Evolutionary conservation across 179 eudicot genomes (phyloP).

Genomic region (Beta corolliflora): DNA sequence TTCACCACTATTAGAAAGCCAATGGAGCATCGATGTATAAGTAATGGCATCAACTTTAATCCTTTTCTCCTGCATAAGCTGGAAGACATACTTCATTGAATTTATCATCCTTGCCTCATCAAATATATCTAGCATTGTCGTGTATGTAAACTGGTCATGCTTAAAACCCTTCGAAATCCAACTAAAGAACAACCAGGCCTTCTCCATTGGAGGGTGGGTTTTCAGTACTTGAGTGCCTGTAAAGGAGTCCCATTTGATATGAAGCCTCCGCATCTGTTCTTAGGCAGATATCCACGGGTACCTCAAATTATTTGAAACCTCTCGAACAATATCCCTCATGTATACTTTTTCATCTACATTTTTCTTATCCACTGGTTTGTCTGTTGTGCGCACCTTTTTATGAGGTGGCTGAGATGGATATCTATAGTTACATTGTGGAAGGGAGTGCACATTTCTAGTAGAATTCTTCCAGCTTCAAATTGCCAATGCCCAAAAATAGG

Average conservation of each 20-base stretch:
- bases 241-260: slow-evolving; percentile 76
- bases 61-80: slow-evolving; percentile 77
- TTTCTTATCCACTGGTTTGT: slow-evolving; percentile 28
- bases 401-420: slow-evolving; percentile 25
- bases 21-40: slow-evolving; percentile 71
- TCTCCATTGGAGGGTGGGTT: slow-evolving; percentile 87
- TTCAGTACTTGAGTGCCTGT: slow-evolving; percentile 78
- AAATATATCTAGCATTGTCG: slow-evolving; percentile 87
- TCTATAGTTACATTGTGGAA: slow-evolving; percentile 20
- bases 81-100: slow-evolving; percentile 71
- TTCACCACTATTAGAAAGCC: slow-evolving; percentile 80
- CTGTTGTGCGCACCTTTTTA: slow-evolving; percentile 28
- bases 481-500: background rate
- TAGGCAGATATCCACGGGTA: slow-evolving; percentile 71
- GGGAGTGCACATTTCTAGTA: slow-evolving; percentile 29
- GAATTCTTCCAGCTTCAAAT: slow-evolving; percentile 7
- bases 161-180: slow-evolving; percentile 75
- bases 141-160: slow-evolving; percentile 80
- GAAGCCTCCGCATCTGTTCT: slow-evolving; percentile 45
- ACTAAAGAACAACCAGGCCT: slow-evolving; percentile 81
- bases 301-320: slow-evolving; percentile 59
- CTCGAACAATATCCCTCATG: too few species aligned
- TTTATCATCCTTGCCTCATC: slow-evolving; percentile 80
- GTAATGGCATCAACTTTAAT: slow-evolving; percentile 60
- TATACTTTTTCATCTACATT: slow-evolving; percentile 46